Base-by-base conservation (phyloP, 352 stramenopile species). In the Phytopythium aichiense region DNA sequence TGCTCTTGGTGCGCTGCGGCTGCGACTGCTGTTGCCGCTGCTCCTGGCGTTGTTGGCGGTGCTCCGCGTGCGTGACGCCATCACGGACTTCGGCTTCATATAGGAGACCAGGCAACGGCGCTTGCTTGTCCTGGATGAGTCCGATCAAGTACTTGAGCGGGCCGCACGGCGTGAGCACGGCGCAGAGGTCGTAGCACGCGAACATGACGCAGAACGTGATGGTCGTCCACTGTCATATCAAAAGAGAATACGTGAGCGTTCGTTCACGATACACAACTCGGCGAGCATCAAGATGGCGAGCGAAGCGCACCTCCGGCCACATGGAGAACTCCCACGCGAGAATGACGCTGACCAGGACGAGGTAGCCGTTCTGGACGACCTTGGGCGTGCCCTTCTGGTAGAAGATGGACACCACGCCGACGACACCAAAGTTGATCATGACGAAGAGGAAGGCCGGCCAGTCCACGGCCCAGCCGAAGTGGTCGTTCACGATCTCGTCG, bases 121-220 rank as follows among this genome's bases (percentile, higher is more conserved):
- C 81, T 43, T 94, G 79, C 56, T 94, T 92, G 55, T 98, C 82
- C 66, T 98, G 91, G 68, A 98, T 98, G 23, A 99, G 67, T 30
- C 93, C 84, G 51, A 96, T 87, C 67, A 76, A 97, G 67, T 66
- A 96, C 83, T 89, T 98, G 31, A 99, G 77, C 25, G 97, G 97
- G 13, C 97, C 97, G 71, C 95, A 99, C 0, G 97, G 97, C 7
- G 97, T 98, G 7, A 99, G 72, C 11, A 99, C 97, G 7, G 97
- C 97, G 68, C 95, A 99, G 11, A 99, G 76, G 83, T 99, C 97
- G 75, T 99, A 99, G 38, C 98, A 77, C 4, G 96, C 97, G 64
- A 99, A 92, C 76, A 98, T 97, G 57, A 98, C 81, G 40, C 91
- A 92, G 56, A 97, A 93, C 22, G 82, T 91, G 72, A 93, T 94